Evolutionary conservation across 2,329 filamentous ascomycete species (phyloP).

Genomic region (Bipolaris zeicola): DNA sequence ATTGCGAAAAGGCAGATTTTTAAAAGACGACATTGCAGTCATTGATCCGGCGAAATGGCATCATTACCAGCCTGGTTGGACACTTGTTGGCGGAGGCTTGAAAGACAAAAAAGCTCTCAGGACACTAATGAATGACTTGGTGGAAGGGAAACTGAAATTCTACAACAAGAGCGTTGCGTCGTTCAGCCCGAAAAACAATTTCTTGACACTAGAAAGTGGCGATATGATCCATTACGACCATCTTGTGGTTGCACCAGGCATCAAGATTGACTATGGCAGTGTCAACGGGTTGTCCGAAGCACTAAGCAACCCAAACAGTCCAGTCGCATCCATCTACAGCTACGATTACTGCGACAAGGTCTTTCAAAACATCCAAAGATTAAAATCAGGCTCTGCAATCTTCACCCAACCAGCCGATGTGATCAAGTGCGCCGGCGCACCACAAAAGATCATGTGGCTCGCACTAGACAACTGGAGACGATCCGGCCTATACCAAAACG

Average conservation of each 20-base stretch:
- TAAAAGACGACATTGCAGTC: conserved; percentile 65
- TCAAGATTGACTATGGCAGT: conserved; percentile 38
- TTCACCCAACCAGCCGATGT: conserved; percentile 50
- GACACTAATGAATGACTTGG: conserved; percentile 55
- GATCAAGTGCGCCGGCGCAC: conserved; percentile 49
- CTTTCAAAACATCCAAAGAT: conserved; percentile 35
- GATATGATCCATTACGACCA: conserved; percentile 66
- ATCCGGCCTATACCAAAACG: conserved; percentile 39
- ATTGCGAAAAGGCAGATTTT: conserved; percentile 62
- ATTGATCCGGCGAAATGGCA: conserved; percentile 68
- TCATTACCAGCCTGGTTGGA: conserved; percentile 74
- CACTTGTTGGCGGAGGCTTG: conserved; percentile 68
- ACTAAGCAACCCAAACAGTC: conserved; percentile 38
- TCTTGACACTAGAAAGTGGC: conserved; percentile 61
- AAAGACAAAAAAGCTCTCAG: conserved; percentile 66
- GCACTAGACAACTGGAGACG: conserved; percentile 47
- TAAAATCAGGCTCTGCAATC: conserved; percentile 44
- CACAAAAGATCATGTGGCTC: conserved; percentile 52
- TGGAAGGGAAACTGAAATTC: conserved; percentile 66
- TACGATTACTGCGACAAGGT: conserved; percentile 50
- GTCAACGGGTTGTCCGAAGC: conserved; percentile 46
- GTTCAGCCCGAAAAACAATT: conserved; percentile 63
- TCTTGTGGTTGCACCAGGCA: conserved; percentile 63
- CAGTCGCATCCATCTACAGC: conserved; percentile 47
- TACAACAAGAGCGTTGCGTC: conserved; percentile 60